Conservation (phyloP, 768 basidiomycete genomes). For the Mycena albidolilacea region DNA sequence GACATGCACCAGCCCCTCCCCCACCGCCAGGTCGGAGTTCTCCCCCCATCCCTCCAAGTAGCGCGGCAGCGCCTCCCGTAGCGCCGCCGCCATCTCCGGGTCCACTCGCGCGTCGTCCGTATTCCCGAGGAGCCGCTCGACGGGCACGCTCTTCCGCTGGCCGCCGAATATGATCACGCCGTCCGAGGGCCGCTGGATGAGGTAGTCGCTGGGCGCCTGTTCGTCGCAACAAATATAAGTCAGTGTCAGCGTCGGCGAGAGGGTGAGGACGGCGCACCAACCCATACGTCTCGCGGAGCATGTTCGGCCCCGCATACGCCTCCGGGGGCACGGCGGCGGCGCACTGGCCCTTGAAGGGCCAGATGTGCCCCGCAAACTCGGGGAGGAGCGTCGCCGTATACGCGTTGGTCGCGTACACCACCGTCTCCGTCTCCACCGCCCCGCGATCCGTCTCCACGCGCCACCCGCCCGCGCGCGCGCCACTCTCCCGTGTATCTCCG, state of each 20-base stretch:
- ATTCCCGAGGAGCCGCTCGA: slow-evolving; percentile 37
- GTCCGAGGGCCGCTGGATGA: slow-evolving; percentile 45
- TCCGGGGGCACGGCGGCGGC: slow-evolving; percentile 42
- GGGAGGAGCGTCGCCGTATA: slow-evolving; percentile 58
- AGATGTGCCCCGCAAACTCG: slow-evolving; percentile 42
- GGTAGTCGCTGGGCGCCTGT: slow-evolving; percentile 39
- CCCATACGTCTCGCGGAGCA: slow-evolving; percentile 40
- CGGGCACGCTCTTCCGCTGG: slow-evolving; percentile 34
- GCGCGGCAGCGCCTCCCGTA: slow-evolving; percentile 39
- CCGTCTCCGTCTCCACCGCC: slow-evolving; percentile 47
- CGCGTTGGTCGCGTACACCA: slow-evolving; percentile 65
- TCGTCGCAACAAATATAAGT: background rate
- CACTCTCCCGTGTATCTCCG: too few species aligned
- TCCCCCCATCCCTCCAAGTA: slow-evolving; percentile 47
- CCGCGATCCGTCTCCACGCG: slow-evolving; percentile 54
- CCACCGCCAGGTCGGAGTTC: slow-evolving; percentile 18
- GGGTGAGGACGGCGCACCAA: slow-evolving; percentile 6
- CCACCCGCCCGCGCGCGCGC: slow-evolving; percentile 31
- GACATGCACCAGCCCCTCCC: slow-evolving; percentile 39
- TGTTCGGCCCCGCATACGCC: slow-evolving; percentile 39
- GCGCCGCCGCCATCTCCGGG: slow-evolving; percentile 44
- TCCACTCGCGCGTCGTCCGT: slow-evolving; percentile 40
- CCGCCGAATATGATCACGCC: slow-evolving; percentile 45
- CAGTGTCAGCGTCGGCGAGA: background rate
- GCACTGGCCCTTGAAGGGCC: slow-evolving; percentile 44